Conservation (phyloP, 345 rosid genomes). For the Ailanthus altissimus region DNA sequence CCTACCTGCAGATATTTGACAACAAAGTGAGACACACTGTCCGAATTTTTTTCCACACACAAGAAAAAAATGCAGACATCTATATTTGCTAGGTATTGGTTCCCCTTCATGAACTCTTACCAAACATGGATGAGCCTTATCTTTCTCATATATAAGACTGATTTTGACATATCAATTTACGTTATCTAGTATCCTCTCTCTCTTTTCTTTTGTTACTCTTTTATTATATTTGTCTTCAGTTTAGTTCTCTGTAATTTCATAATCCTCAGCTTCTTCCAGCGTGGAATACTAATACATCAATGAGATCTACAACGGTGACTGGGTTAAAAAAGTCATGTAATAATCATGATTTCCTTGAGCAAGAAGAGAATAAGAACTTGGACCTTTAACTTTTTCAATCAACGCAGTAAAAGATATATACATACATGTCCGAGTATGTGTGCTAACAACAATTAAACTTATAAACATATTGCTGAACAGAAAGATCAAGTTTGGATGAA, state of each 20-base stretch:
- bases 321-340: background rate
- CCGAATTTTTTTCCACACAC: background rate
- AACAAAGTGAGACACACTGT: constrained; percentile 2
- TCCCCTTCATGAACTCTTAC: background rate
- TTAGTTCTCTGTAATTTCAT: background rate
- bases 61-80: too few species aligned
- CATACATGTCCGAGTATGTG: background rate
- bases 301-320: background rate
- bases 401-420: background rate
- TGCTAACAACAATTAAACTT: background rate
- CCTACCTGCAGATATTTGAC: constrained; percentile 50
- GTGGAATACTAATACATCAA: background rate
- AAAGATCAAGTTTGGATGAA: background rate
- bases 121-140: background rate
- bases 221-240: background rate
- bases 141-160: background rate
- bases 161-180: background rate
- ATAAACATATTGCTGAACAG: background rate
- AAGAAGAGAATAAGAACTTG: background rate
- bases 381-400: background rate
- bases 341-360: background rate
- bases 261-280: background rate
- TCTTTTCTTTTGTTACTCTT: background rate
- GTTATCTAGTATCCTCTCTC: background rate
- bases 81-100: background rate